Base-by-base conservation (phyloP, 1,284 basidiomycete species). In the Tilletiopsis washingtonensis region DNA sequence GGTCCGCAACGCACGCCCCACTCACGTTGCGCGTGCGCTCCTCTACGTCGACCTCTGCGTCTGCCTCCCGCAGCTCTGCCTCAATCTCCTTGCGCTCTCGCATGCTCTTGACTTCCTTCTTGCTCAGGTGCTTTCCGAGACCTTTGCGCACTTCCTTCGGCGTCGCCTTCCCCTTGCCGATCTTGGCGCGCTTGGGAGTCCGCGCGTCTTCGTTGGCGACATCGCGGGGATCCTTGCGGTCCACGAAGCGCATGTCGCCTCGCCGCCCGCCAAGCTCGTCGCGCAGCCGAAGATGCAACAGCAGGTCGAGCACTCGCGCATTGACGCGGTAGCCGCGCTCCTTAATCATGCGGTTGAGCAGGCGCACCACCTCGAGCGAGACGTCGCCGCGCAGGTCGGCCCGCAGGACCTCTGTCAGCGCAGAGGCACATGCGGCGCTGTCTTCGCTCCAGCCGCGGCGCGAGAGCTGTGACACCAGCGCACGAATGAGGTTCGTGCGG, bases 291-390 rank as follows among this genome's bases (percentile, higher is more conserved):
- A 99, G 79, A 64, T 88, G 81, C 46, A 91, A 79, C 4, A 99
- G 80, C 67, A 88, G 86, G 23, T 84, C 82, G 39, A 99, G 79
- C 38, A 93, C 86, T 56, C 87, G 84, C 2, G 91, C 88, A 66
- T 94, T 86, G 36, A 98, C 83, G 56, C 84, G 83, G 76, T 88
- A 97, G 56, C 83, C 82, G 37, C 85, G 82, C 73, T 97, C 93
- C 74, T 94, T 96, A 74, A 96, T 83, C 86, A 97, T 97, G 49
- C 91, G 83, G 60, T 94, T 91, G 54, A 99, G 77, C 36, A 97
- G 78, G 42, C 90, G 84, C 27, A 98, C 89, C 50, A 87, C 78
- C 71, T 96, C 90, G 44, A 97, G 80, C 11, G 90, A 91, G 36
- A 88, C 78, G 17, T 80, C 77, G 25, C 91, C 90, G 5, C 82